Evolutionary conservation across 2,329 filamentous ascomycete genomes (phyloP).

Genomic region (Xenoacremonium recifei): DNA sequence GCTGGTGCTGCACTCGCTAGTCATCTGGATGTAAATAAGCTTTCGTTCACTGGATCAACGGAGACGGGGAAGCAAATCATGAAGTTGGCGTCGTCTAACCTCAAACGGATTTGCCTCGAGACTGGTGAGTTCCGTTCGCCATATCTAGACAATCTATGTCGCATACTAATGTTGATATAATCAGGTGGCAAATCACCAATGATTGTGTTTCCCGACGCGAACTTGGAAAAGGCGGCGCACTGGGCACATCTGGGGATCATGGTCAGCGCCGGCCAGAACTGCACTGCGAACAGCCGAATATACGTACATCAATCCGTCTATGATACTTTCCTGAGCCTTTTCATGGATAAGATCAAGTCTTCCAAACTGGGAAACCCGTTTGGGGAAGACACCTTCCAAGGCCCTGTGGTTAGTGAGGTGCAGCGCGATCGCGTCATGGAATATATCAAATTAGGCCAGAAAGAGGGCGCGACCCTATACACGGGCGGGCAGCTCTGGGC

Average conservation of each 20-base stretch:
- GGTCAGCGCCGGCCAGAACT: slow-evolving; percentile 62
- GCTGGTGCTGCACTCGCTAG: slow-evolving; percentile 66
- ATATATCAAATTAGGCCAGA: slow-evolving; percentile 67
- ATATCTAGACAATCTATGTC: too few relatives aligned
- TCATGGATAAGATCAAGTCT: slow-evolving; percentile 57
- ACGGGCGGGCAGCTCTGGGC: slow-evolving; percentile 49
- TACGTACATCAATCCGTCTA: slow-evolving; percentile 59
- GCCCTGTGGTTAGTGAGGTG: slow-evolving; percentile 66
- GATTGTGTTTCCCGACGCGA: slow-evolving; percentile 62
- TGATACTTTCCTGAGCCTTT: slow-evolving; percentile 61
- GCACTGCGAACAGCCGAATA: slow-evolving; percentile 62
- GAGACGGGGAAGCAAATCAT: slow-evolving; percentile 70
- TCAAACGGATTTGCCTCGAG: slow-evolving; percentile 65
- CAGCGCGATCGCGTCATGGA: slow-evolving; percentile 68
- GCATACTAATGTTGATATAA: too few relatives aligned
- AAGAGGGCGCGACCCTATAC: slow-evolving; percentile 63
- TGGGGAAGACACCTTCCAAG: slow-evolving; percentile 65
- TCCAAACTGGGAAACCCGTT: slow-evolving; percentile 71
- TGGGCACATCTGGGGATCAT: slow-evolving; percentile 48
- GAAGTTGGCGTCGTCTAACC: slow-evolving; percentile 64
- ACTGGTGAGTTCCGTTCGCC: too few relatives aligned
- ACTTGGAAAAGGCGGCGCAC: slow-evolving; percentile 66
- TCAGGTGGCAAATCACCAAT: slow-evolving; percentile 65
- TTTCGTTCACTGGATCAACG: slow-evolving; percentile 76
- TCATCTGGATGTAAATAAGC: slow-evolving; percentile 69